A percentile compares a stretch with the other conserved stretches of the same genome.
phyloP scores from a whole-genome alignment of 2,329 filamentous ascomycete species.

The Tolypocladium album region DNA sequence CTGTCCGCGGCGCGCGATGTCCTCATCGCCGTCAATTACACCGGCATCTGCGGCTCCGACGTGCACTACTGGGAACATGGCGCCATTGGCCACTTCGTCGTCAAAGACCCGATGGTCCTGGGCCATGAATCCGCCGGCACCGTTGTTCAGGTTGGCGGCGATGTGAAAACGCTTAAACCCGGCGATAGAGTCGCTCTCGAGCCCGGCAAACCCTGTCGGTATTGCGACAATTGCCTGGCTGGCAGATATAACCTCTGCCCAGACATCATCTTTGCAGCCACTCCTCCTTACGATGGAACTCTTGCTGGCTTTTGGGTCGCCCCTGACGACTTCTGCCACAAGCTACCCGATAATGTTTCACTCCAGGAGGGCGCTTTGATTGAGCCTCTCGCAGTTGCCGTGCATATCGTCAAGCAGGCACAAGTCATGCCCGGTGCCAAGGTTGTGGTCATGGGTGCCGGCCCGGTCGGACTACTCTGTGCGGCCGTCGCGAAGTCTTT shows the following conservation, averaged over 20 bases:
- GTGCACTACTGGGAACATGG: constrained; percentile 84
- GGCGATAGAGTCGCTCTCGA: constrained; percentile 90
- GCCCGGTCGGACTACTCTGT: constrained; percentile 79
- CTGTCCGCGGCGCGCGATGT: constrained; percentile 62
- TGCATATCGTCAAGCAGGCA: constrained; percentile 74
- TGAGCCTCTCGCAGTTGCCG: constrained; percentile 78
- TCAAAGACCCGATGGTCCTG: constrained; percentile 72
- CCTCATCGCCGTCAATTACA: constrained; percentile 72
- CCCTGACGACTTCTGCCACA: constrained; percentile 87
- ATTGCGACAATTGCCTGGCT: constrained; percentile 65
- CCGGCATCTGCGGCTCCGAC: constrained; percentile 81
- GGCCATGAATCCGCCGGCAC: constrained; percentile 68
- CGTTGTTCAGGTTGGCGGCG: constrained; percentile 57
- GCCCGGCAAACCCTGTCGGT: constrained; percentile 77
- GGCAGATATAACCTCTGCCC: constrained; percentile 87
- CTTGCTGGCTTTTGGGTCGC: constrained; percentile 76
- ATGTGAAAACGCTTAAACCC: constrained; percentile 49
- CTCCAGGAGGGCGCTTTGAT: constrained; percentile 84
- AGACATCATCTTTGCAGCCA: constrained; percentile 84
- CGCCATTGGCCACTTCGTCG: constrained; percentile 76
- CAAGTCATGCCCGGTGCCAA: constrained; percentile 60
- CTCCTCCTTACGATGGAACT: constrained; percentile 83
- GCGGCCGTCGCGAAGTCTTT: constrained; percentile 76
- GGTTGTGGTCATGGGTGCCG: constrained; percentile 78
- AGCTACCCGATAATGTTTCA: constrained; percentile 67